Percentiles rank a stretch among this genome's conserved stretches.
Evolutionary conservation across 2,329 filamentous ascomycete species (phyloP).

Genomic region (Ophiognomonia clavigignenti-juglandacearum): DNA sequence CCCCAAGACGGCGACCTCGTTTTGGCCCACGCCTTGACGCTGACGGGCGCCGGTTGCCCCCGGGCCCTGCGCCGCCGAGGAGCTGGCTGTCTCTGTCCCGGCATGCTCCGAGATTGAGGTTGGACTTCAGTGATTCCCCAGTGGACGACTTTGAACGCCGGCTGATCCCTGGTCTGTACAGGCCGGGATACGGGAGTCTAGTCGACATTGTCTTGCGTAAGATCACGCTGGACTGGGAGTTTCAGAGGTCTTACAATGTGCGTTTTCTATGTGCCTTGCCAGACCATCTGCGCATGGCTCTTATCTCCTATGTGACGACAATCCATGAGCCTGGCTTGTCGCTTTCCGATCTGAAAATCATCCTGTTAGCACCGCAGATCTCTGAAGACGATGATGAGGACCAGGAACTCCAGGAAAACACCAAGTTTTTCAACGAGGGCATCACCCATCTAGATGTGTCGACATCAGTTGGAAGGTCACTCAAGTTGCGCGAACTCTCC

Average conservation of each 20-base stretch:
- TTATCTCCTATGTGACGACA: constrained; percentile 47
- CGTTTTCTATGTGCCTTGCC: constrained; percentile 54
- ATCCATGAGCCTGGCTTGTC: constrained; percentile 42
- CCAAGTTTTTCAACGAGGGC: constrained; percentile 35
- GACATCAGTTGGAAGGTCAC: constrained; percentile 43
- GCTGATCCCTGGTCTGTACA: constrained; percentile 38
- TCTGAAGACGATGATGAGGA: constrained; percentile 23
- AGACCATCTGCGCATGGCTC: constrained; percentile 43
- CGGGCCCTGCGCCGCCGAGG: constrained; percentile 54
- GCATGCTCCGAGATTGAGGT: constrained; percentile 21
- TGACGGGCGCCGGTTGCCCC: constrained; percentile 46
- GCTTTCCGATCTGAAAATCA: constrained; percentile 42
- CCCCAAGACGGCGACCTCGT: constrained; percentile 40
- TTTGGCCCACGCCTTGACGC: constrained; percentile 39
- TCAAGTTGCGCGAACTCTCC: constrained; percentile 47
- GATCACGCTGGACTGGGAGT: constrained; percentile 50
- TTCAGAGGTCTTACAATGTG: constrained; percentile 50
- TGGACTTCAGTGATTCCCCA: background rate
- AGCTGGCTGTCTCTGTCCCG: constrained; percentile 46
- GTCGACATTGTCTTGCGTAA: constrained; percentile 45
- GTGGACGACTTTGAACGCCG: constrained; percentile 3
- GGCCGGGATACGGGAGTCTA: constrained; percentile 42
- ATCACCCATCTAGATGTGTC: constrained; percentile 51
- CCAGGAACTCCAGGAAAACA: constrained; percentile 17
- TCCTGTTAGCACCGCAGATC: constrained; percentile 34